These are phyloP conservation scores for Mortierella sp. DNA, from an alignment of 371 early-diverging fungal species.

Conservation along the genomic window DNA sequence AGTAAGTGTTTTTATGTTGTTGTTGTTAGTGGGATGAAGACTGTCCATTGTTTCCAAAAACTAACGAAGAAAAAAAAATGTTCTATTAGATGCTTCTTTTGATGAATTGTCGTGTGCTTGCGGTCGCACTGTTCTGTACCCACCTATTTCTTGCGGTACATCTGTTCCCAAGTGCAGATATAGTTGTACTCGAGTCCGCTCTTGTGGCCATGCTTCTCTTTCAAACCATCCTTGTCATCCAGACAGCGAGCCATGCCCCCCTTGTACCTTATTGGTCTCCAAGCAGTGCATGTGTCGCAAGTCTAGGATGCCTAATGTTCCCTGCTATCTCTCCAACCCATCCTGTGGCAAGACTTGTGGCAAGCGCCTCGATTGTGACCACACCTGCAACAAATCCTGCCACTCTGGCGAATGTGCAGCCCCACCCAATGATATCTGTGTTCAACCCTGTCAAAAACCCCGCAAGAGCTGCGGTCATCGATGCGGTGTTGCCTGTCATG, in stretches of 20 bases:
- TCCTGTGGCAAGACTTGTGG: slow-evolving; percentile 79
- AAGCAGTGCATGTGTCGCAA: slow-evolving; percentile 80
- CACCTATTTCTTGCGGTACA: slow-evolving; percentile 83
- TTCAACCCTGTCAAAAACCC: slow-evolving; percentile 68
- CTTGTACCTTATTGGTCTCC: slow-evolving; percentile 73
- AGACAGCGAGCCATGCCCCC: slow-evolving; percentile 78
- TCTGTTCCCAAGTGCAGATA: slow-evolving; percentile 72
- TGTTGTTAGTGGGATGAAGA: neutral
- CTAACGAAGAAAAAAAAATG: neutral
- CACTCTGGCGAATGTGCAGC: slow-evolving; percentile 74
- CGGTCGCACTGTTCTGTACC: slow-evolving; percentile 75
- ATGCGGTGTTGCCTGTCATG: slow-evolving; percentile 74
- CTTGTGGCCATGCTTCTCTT: slow-evolving; percentile 77
- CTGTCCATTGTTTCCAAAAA: neutral
- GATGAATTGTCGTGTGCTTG: slow-evolving; percentile 80
- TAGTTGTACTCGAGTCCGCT: slow-evolving; percentile 69
- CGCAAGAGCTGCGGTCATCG: slow-evolving; percentile 77
- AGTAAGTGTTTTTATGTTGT: slow-evolving; percentile 47
- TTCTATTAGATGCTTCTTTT: slow-evolving; percentile 62
- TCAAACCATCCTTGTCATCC: slow-evolving; percentile 80
- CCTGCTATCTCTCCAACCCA: slow-evolving; percentile 72
- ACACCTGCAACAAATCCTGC: slow-evolving; percentile 77
- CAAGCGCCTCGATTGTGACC: slow-evolving; percentile 72
- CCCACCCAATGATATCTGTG: slow-evolving; percentile 58
- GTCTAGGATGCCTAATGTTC: slow-evolving; percentile 71